phyloP scores from a whole-genome alignment of 2,329 filamentous ascomycete species.

The Fusarium goolgardi region DNA sequence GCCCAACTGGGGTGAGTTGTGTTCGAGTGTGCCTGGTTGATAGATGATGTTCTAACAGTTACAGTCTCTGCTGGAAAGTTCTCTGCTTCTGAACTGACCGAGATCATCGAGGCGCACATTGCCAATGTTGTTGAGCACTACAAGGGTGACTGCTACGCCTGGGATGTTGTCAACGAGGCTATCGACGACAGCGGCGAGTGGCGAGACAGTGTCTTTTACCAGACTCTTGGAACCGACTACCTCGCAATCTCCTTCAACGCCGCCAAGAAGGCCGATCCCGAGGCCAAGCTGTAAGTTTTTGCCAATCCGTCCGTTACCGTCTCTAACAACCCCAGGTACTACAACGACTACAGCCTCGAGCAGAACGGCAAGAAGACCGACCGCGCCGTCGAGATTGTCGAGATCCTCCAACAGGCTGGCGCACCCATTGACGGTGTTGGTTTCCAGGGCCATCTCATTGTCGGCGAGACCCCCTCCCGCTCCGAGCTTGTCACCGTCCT shows the following conservation, averaged over 20 bases:
- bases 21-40: fast-evolving
- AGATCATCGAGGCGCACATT: slow-evolving; percentile 66
- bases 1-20: slow-evolving; percentile 44
- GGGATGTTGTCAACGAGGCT: slow-evolving; percentile 75
- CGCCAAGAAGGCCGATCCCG: slow-evolving; percentile 64
- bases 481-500: slow-evolving; percentile 59
- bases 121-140: slow-evolving; percentile 67
- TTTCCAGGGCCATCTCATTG: slow-evolving; percentile 70
- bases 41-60: background rate
- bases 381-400: slow-evolving; percentile 58
- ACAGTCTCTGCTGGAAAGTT: slow-evolving; percentile 55
- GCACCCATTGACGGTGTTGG: slow-evolving; percentile 72
- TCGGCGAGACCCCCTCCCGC: slow-evolving; percentile 62
- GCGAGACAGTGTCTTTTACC: slow-evolving; percentile 65
- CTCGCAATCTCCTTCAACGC: slow-evolving; percentile 68
- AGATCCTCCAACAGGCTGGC: slow-evolving; percentile 59
- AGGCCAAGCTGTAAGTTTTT: slow-evolving; percentile 61
- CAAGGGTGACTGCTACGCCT: slow-evolving; percentile 69
- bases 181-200: slow-evolving; percentile 67
- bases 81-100: slow-evolving; percentile 68
- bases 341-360: slow-evolving; percentile 72
- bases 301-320: fast-evolving
- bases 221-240: slow-evolving; percentile 66
- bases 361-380: slow-evolving; percentile 60
- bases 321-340: slow-evolving; percentile 49